phyloP scores from a whole-genome alignment of 2,329 filamentous ascomycete species.

The Helminthosporium solani region DNA sequence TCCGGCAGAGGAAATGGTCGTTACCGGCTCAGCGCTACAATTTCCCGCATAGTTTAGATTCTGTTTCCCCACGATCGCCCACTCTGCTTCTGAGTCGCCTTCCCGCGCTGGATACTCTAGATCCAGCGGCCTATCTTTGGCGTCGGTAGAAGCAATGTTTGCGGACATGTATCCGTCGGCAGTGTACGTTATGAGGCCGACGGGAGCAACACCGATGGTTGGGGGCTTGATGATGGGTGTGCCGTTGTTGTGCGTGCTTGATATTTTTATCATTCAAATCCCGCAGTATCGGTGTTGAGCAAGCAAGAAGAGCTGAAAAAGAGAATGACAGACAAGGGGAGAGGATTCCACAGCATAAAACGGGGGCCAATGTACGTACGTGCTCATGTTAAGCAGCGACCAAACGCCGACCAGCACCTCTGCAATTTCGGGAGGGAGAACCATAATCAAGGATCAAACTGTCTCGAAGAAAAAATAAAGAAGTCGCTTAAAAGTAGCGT shows the following conservation, averaged over 20 bases:
- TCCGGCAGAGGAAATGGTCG: background rate
- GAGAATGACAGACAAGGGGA: too few relatives aligned
- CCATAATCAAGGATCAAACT: constrained; percentile 5
- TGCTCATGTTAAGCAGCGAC: constrained; percentile 10
- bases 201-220: background rate
- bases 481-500: too few relatives aligned
- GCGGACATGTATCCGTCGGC: constrained; percentile 16
- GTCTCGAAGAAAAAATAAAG: too few relatives aligned
- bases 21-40: constrained; percentile 1
- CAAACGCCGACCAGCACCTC: constrained; percentile 11
- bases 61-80: constrained; percentile 10
- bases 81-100: constrained; percentile 12
- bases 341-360: too few relatives aligned
- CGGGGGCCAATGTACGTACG: too few relatives aligned
- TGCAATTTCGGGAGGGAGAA: constrained; percentile 11
- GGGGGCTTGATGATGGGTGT: background rate
- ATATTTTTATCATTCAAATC: too few relatives aligned
- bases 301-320: too few relatives aligned
- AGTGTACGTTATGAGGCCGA: constrained; percentile 14
- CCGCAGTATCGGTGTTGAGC: too few relatives aligned
- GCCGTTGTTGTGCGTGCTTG: constrained; percentile 11
- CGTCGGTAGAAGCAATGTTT: constrained; percentile 11
- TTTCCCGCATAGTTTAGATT: constrained; percentile 13
- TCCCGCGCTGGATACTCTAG: constrained; percentile 2
- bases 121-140: constrained; percentile 7